These are phyloP conservation scores for Brassica napus DNA, from an alignment of 345 rosid species.

Conservation along the genomic window Da-Ae NC_063450.1:52731501-52732000, in stretches of 20 bases:
- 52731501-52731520: conserved; percentile 56
- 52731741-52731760: background rate
- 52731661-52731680: background rate
- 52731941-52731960: background rate
- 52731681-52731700: background rate
- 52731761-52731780: background rate
- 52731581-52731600: conserved; percentile 76
- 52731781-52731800: conserved; percentile 49
- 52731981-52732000: conserved; percentile 2
- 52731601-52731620: conserved; percentile 70
- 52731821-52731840: conserved; percentile 66
- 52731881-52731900: background rate
- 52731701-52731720: background rate
- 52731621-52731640: conserved; percentile 86
- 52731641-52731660: background rate
- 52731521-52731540: conserved; percentile 61
- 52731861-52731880: conserved; percentile 90
- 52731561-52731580: conserved; percentile 89
- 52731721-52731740: conserved; percentile 1
- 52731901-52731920: background rate
- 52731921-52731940: background rate
- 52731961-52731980: too few species aligned
- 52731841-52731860: conserved; percentile 57
- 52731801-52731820: conserved; percentile 84
- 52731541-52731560: conserved; percentile 88